Evolutionary conservation across 768 basidiomycete genomes (phyloP).

Genomic region (Heimioporus sp.): DNA sequence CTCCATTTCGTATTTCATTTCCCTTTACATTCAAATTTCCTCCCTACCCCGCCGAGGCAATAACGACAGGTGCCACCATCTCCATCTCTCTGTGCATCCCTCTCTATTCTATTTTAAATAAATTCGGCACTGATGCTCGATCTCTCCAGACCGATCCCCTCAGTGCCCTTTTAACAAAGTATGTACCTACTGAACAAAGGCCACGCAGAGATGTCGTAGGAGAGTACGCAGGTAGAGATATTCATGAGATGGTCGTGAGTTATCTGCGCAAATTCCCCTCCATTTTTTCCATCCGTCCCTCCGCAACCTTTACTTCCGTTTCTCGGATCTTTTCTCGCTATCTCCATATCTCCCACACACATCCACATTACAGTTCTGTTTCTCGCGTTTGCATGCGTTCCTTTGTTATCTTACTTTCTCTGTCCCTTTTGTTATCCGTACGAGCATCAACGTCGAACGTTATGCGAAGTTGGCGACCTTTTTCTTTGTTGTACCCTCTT

Average conservation of each 20-base stretch:
- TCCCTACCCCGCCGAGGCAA: constrained; percentile 5
- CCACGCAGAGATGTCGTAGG: constrained; percentile 72
- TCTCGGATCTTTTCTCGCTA: constrained; percentile 5
- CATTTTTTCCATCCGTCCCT: constrained; percentile 6
- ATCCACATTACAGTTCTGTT: constrained; percentile 18
- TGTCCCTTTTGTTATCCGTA: constrained; percentile 23
- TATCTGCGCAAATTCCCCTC: constrained; percentile 12
- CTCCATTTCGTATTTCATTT: background rate
- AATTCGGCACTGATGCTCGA: constrained; percentile 2
- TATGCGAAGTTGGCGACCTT: constrained; percentile 8
- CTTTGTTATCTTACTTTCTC: constrained; percentile 16
- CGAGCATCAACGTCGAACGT: constrained; percentile 10
- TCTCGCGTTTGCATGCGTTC: constrained; percentile 20
- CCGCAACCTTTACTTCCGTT: constrained; percentile 7
- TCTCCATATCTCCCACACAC: constrained; percentile 7
- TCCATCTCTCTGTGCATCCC: constrained; percentile 6
- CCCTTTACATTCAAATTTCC: constrained; percentile 5
- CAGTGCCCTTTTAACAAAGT: constrained; percentile 78
- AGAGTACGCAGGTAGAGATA: constrained; percentile 69
- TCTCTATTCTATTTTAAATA: background rate
- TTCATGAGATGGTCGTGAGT: constrained; percentile 80
- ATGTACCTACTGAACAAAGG: constrained; percentile 74
- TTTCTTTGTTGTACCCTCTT: constrained; percentile 21
- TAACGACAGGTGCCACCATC: background rate
- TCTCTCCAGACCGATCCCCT: constrained; percentile 72